Evolutionary conservation across 768 basidiomycete genomes (phyloP), one percentile per base, ranked within the genome.

Genomic region (Agaricus subrufescens): DNA sequence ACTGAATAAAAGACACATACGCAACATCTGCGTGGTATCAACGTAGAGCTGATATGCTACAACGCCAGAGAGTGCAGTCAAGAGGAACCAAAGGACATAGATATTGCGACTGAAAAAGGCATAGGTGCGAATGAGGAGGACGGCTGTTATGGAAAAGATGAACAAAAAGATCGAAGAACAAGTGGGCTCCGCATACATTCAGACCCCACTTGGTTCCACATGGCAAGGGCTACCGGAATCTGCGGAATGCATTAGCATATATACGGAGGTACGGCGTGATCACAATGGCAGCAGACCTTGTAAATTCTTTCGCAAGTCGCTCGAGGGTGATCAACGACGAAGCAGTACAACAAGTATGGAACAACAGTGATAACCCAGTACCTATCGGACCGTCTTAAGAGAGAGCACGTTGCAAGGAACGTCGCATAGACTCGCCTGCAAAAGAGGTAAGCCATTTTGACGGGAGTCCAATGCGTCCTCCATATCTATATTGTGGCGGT

Each of bases 131-230:
- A 91, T 91, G 61, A 91, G 79, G 49, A 91, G 80, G 52, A 91
- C 87, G 59, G 84, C 86, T 89, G 61, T 55, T 62, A 63, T 60
- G 63, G 60, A 61, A 54, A 34, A 34, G 34, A 25, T 58, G 37
- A 60, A 48, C 59, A 58, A 45, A 30, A 38, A 58, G 31, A 46
- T 64, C 31, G 56, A 43, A 37, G 10, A 19, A 42, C 56, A 56
- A 54, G 57, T 57, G 25, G 30, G 58, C 52, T 51, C 55, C 34
- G 71, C 77, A 58, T 59, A 85, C 87, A 84, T 73, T 91, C 87
- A 46, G 88, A 87, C 45, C 86, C 85, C 53, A 89, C 87, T 79
- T 91, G 89, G 63, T 91, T 91, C 88, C 88, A 91, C 83, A 90
- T 86, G 15, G 88, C 88, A 48, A 91, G 77, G 5, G 85, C 84